A percentile compares a stretch with the other conserved stretches of the same genome.
These are phyloP conservation scores for Amanita pseudoporphyria DNA, from an alignment of 768 basidiomycete genomes.

Conservation along the genomic window DNA sequence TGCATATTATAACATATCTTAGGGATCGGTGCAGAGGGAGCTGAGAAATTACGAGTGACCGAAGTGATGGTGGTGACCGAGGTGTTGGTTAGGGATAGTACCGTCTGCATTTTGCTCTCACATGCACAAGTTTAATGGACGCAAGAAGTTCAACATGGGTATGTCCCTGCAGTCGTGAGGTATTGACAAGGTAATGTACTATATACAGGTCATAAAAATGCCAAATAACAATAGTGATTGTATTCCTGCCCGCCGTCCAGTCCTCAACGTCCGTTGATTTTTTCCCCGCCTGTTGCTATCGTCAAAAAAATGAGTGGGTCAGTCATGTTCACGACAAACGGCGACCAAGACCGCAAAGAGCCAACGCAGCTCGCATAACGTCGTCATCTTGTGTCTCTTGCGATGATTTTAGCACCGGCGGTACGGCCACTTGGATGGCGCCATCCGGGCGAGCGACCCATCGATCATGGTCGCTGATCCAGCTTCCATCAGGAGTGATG, in stretches of 20 bases:
- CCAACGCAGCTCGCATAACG: conserved; percentile 61
- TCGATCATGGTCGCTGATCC: conserved; percentile 29
- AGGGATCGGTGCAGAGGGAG: too few species aligned
- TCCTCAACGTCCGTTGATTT: neutral
- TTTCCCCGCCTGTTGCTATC: neutral
- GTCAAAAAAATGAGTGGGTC: neutral
- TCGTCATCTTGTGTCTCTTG: conserved; percentile 43
- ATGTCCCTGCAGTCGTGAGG: neutral
- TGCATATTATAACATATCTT: too few species aligned
- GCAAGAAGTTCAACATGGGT: neutral
- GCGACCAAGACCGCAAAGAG: conserved; percentile 48
- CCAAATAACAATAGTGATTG: conserved; percentile 3
- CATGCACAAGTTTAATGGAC: neutral
- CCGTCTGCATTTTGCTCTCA: neutral
- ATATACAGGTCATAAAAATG: conserved; percentile 3
- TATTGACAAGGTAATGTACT: conserved; percentile 6
- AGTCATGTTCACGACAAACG: neutral
- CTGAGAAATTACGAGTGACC: too few species aligned
- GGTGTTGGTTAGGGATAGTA: neutral
- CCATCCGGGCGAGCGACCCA: conserved; percentile 21
- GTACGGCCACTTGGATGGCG: conserved; percentile 11
- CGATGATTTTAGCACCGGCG: conserved; percentile 10
- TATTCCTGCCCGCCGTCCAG: neutral
- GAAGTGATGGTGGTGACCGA: too few species aligned
- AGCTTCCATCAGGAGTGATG: conserved; percentile 51